Conservation (phyloP, 208 protist genomes). For the Leishmania braziliensis region DNA sequence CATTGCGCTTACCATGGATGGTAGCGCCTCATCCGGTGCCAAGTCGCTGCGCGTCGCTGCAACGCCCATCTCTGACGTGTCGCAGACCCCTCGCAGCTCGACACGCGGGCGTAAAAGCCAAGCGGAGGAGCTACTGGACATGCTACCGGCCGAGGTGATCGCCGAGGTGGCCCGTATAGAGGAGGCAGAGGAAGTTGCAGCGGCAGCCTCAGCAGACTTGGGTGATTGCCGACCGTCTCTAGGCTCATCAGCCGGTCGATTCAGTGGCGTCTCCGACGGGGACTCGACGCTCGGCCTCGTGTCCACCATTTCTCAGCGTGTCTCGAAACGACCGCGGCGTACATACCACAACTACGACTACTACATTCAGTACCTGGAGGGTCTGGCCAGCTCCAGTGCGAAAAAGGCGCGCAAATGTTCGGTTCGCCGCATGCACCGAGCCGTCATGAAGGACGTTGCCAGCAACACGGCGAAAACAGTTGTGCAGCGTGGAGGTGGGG, state of each 20-base stretch:
- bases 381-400: slow-evolving; percentile 32
- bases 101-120: slow-evolving; percentile 37
- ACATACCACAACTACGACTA: slow-evolving; percentile 40
- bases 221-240: slow-evolving; percentile 12
- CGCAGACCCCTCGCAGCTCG: slow-evolving; percentile 29
- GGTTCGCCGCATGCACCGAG: slow-evolving; percentile 23
- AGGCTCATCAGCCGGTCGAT: slow-evolving; percentile 10
- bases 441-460: slow-evolving; percentile 17
- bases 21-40: slow-evolving; percentile 5
- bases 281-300: slow-evolving; percentile 22
- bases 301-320: slow-evolving; percentile 52
- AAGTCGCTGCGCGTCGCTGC: slow-evolving; percentile 19
- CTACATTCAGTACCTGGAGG: slow-evolving; percentile 46
- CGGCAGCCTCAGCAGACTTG: slow-evolving; percentile 1
- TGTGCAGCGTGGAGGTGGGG: not conserved
- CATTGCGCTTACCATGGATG: slow-evolving; percentile 25
- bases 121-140: slow-evolving; percentile 45
- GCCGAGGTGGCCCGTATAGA: slow-evolving; percentile 33
- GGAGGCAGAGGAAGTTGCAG: not conserved
- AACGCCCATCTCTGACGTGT: slow-evolving; percentile 20
- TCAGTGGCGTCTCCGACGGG: slow-evolving; percentile 19
- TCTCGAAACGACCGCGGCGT: slow-evolving; percentile 32
- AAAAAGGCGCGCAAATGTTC: slow-evolving; percentile 29
- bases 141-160: slow-evolving; percentile 42
- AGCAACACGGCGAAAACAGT: not conserved